Conservation (phyloP, 2,329 filamentous ascomycete genomes). For the Alternaria atra region DNA sequence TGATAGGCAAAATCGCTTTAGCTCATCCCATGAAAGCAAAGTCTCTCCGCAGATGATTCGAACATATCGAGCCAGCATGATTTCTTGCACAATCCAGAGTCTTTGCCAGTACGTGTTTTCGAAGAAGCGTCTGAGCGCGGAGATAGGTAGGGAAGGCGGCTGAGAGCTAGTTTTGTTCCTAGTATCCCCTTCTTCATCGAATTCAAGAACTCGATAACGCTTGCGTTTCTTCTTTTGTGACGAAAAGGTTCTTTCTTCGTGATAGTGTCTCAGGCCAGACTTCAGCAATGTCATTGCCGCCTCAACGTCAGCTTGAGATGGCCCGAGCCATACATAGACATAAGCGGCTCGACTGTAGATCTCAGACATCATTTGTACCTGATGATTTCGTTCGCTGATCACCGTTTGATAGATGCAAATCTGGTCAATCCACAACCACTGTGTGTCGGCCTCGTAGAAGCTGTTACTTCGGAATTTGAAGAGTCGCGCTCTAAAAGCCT, state of each 20-base stretch:
- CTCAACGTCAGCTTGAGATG: background rate
- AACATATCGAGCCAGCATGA: conserved; percentile 11
- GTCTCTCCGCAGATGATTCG: conserved; percentile 9
- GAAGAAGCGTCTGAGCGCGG: conserved; percentile 1
- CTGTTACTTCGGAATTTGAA: background rate
- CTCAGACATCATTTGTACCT: conserved; percentile 6
- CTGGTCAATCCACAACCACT: conserved; percentile 8
- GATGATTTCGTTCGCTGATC: conserved; percentile 6
- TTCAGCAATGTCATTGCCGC: background rate
- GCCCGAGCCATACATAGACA: conserved; percentile 12
- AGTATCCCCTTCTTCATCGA: background rate
- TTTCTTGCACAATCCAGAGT: conserved; percentile 13
- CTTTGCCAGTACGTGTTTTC: conserved; percentile 9
- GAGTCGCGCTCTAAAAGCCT: background rate
- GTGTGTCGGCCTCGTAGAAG: background rate
- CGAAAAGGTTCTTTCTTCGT: background rate
- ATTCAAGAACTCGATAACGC: background rate
- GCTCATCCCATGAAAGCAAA: conserved; percentile 9
- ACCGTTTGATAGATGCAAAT: conserved; percentile 7
- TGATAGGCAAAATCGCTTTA: conserved; percentile 4
- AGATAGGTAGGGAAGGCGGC: background rate
- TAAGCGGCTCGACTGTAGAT: conserved; percentile 4
- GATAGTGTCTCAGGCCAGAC: background rate
- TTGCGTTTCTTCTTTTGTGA: background rate
- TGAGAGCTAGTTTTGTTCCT: background rate